phyloP scores from a whole-genome alignment of 2,329 filamentous ascomycete genomes.

The Colletotrichum sp. region DNA sequence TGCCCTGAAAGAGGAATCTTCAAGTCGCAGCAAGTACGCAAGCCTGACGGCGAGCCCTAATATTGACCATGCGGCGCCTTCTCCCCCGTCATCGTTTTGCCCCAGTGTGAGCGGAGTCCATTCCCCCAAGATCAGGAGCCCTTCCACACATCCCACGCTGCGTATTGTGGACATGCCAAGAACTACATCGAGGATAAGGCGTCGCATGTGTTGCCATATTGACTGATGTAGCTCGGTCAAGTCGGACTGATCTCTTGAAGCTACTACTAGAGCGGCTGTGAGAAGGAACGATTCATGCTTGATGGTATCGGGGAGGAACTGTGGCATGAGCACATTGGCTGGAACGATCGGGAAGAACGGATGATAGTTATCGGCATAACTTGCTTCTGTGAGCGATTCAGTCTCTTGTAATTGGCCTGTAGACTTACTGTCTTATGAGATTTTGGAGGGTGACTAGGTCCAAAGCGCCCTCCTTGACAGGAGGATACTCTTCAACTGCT shows the following conservation, averaged over 20 bases:
- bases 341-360: conserved; percentile 72
- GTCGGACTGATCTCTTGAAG: conserved; percentile 67
- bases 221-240: neutral
- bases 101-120: conserved; percentile 72
- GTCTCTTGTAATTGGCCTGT: neutral
- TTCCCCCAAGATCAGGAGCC: conserved; percentile 71
- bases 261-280: conserved; percentile 72
- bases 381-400: conserved; percentile 24
- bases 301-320: conserved; percentile 60
- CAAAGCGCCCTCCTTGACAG: neutral
- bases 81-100: conserved; percentile 68
- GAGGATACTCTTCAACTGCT: neutral
- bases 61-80: conserved; percentile 81
- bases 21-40: conserved; percentile 72
- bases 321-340: conserved; percentile 58
- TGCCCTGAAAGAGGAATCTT: conserved; percentile 33
- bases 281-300: conserved; percentile 69
- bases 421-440: neutral
- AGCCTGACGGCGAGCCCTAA: conserved; percentile 73
- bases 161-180: neutral
- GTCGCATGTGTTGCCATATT: neutral
- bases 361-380: conserved; percentile 71
- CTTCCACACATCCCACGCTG: conserved; percentile 71
- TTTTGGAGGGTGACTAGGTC: neutral
- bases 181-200: neutral